Evolutionary conservation across 805 yeast species (phyloP).

Genomic region (Grigorovia jiainica): DNA sequence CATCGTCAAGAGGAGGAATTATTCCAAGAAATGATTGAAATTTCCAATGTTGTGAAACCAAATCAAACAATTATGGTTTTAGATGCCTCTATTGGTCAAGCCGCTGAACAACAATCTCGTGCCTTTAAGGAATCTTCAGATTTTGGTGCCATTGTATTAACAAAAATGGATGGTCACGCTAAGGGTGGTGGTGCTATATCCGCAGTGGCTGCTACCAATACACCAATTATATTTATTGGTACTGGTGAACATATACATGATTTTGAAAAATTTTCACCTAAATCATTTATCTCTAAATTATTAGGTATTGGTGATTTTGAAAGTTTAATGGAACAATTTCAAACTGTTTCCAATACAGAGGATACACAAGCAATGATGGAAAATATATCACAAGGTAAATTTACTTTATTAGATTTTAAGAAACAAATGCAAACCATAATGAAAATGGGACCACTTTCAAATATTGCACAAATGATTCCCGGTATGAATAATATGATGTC

Average conservation of each 20-base stretch:
- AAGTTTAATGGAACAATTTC: conserved; percentile 88
- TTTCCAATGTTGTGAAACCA: conserved; percentile 80
- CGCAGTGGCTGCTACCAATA: conserved; percentile 93
- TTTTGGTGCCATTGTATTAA: conserved; percentile 89
- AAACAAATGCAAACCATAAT: conserved; percentile 90
- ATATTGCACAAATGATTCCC: conserved; percentile 92
- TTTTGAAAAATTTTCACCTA: conserved; percentile 83
- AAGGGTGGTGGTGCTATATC: conserved; percentile 99
- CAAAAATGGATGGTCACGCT: conserved; percentile 98
- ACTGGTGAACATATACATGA: conserved; percentile 97
- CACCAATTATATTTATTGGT: conserved; percentile 94
- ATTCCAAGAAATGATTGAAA: conserved; percentile 91
- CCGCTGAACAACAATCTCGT: conserved; percentile 88
- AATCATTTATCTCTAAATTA: conserved; percentile 80
- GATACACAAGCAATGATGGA: conserved; percentile 87
- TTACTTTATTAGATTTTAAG: conserved; percentile 83
- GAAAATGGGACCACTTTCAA: conserved; percentile 94
- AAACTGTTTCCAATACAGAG: conserved; percentile 57
- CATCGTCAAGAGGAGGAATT: conserved; percentile 90
- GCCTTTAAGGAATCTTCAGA: conserved; percentile 91
- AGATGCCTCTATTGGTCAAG: conserved; percentile 97
- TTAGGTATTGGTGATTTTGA: conserved; percentile 94
- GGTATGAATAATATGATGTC: conserved; percentile 80
- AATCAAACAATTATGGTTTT: conserved; percentile 94
- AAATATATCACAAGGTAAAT: conserved; percentile 89